Conservation (phyloP, 345 rosid species). For the Moringa oleifera region DNA sequence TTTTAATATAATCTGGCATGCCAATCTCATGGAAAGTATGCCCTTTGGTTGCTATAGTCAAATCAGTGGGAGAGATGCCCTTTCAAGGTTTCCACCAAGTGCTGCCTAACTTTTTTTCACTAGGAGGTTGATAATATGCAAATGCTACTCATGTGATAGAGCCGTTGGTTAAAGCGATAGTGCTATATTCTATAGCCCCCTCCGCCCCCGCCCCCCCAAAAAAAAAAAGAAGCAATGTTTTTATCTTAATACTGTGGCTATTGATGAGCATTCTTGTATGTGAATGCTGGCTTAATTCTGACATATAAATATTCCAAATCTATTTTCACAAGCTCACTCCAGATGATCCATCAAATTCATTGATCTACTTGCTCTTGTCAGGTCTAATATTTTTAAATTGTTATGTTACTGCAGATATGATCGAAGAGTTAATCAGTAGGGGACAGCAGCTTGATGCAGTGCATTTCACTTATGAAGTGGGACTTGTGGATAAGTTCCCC, state of each 20-base stretch:
- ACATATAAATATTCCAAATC: too few species aligned
- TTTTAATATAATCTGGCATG: neutral
- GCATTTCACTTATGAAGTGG: constrained; percentile 93
- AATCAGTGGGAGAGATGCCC: neutral
- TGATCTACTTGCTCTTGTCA: too few species aligned
- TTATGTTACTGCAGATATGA: constrained; percentile 62
- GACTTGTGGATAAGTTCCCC: constrained; percentile 79
- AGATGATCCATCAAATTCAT: neutral
- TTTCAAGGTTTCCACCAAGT: neutral
- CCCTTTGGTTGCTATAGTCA: neutral
- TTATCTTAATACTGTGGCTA: too few species aligned
- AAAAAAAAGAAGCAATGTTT: too few species aligned
- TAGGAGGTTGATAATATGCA: neutral
- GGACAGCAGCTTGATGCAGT: constrained; percentile 99
- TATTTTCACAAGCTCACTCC: neutral
- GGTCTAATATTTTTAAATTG: constrained; percentile 5
- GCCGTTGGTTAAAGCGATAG: neutral
- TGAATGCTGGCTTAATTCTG: neutral
- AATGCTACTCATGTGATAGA: neutral
- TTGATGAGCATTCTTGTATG: too few species aligned
- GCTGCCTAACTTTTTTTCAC: neutral
- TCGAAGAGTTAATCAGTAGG: constrained; percentile 73
- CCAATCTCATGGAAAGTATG: neutral
- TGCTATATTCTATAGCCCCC: too few species aligned
- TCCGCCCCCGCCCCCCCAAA: too few species aligned